These are phyloP conservation scores for Rhexocercosporidium sp. DNA, from an alignment of 2,329 filamentous ascomycete genomes.

Conservation along the genomic window DNA sequence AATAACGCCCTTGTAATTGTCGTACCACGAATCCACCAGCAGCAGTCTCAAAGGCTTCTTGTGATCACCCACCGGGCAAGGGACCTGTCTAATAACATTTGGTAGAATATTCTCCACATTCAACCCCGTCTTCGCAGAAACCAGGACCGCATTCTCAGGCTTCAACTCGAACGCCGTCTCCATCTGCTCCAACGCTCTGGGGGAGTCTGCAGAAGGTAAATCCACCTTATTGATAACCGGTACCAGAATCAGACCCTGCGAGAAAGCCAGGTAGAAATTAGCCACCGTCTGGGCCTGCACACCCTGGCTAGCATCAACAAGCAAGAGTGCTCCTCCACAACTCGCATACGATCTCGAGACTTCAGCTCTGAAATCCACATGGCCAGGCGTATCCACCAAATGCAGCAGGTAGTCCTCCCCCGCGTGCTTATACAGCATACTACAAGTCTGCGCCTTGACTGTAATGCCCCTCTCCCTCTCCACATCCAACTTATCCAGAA, in stretches of 20 bases:
- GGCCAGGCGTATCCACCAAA: slow-evolving; percentile 94
- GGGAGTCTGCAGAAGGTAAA: slow-evolving; percentile 85
- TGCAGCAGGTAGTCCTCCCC: slow-evolving; percentile 92
- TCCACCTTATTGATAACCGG: slow-evolving; percentile 98
- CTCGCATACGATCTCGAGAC: slow-evolving; percentile 95
- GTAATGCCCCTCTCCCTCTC: slow-evolving; percentile 96
- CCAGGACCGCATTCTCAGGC: slow-evolving; percentile 72
- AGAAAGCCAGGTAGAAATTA: slow-evolving; percentile 97
- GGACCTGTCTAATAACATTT: slow-evolving; percentile 83
- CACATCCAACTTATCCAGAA: slow-evolving; percentile 95
- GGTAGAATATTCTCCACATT: slow-evolving; percentile 87
- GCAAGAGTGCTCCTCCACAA: slow-evolving; percentile 87
- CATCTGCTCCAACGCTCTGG: slow-evolving; percentile 85
- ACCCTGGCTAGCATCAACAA: slow-evolving; percentile 96
- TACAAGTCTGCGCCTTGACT: slow-evolving; percentile 98
- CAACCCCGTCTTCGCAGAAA: slow-evolving; percentile 92
- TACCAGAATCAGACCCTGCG: slow-evolving; percentile 83
- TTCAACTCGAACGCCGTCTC: slow-evolving; percentile 86
- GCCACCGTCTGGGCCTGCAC: slow-evolving; percentile 98
- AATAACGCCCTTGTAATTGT: slow-evolving; percentile 92
- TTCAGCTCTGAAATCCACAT: slow-evolving; percentile 97
- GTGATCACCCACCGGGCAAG: slow-evolving; percentile 76
- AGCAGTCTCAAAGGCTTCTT: slow-evolving; percentile 79
- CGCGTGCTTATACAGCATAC: slow-evolving; percentile 90
- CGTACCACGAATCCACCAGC: slow-evolving; percentile 98